Percentiles rank a stretch among this genome's conserved stretches.
phyloP scores from a whole-genome alignment of 495 filamentous ascomycete species.

The Ascodesmis nigricans region DNA sequence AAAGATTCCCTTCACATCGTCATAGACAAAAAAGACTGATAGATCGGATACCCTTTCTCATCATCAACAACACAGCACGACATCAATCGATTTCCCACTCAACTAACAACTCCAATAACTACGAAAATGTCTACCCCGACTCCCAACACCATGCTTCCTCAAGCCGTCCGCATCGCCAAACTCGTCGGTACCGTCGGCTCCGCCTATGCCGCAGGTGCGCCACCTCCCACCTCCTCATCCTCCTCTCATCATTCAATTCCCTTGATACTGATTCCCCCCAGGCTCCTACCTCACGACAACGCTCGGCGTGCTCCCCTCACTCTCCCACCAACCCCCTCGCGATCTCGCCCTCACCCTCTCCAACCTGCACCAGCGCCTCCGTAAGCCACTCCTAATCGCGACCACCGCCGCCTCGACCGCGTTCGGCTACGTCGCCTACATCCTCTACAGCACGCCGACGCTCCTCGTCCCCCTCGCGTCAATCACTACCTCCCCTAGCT shows the following conservation, averaged over 20 bases:
- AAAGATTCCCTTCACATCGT: too few species aligned
- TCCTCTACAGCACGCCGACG: conserved; percentile 9
- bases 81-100: too few species aligned
- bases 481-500: conserved; percentile 8
- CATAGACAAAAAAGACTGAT: too few species aligned
- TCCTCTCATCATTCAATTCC: neutral
- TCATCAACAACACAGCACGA: too few species aligned
- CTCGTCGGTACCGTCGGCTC: conserved; percentile 18
- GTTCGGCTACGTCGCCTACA: conserved; percentile 16
- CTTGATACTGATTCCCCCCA: conserved; percentile 2
- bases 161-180: conserved; percentile 17
- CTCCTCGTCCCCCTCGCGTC: conserved; percentile 6
- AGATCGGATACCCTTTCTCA: too few species aligned
- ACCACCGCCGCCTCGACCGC: conserved; percentile 14
- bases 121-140: conserved; percentile 13
- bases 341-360: conserved; percentile 11
- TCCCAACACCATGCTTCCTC: conserved; percentile 18
- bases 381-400: conserved; percentile 7
- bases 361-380: conserved; percentile 8
- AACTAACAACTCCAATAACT: conserved; percentile 1
- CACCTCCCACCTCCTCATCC: neutral
- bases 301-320: conserved; percentile 14
- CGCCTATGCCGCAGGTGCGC: conserved; percentile 14
- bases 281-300: conserved; percentile 16
- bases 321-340: conserved; percentile 6